Base-by-base conservation (phyloP, 75 land plant genomes). In the Azolla pinnata region DNA sequence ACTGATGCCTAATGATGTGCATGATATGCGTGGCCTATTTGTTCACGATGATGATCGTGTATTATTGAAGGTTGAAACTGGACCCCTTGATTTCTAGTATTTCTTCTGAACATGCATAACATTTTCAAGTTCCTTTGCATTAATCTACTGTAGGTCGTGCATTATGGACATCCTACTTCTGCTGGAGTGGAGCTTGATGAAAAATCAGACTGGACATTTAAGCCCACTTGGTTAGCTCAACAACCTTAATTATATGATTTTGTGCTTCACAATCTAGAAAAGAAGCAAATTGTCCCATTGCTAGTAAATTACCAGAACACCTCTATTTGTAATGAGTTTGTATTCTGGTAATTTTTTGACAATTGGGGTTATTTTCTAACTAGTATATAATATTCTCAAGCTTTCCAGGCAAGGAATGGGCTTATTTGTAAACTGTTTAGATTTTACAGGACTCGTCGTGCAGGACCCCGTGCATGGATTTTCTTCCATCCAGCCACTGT, bases 381-480 rank as follows among this genome's bases (percentile, higher is more conserved):
- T n/a, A n/a, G n/a, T n/a, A n/a, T n/a, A n/a, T n/a, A n/a, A n/a
- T n/a, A n/a, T n/a, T n/a, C n/a, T n/a, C n/a, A n/a, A n/a, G n/a
- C n/a, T n/a, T n/a, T n/a, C n/a, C n/a, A n/a, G n/a, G n/a, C n/a
- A n/a, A n/a, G n/a, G n/a, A n/a, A n/a, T n/a, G n/a, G n/a, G n/a
- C n/a, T n/a, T n/a, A n/a, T n/a, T n/a, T n/a, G n/a, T n/a, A n/a
- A n/a, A n/a, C n/a, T n/a, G n/a, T n/a, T n/a, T n/a, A n/a, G n/a
- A n/a, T n/a, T n/a, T n/a, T n/a, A n/a, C 77, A 88, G 92, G 92
- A 76, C 80, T 53, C 88, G 81, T 45, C 84, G 92, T 47, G 92
- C 95, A 55, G 95, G 85, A 23, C 92, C 95, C 20, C 73, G 95
- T 16, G 81, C 87, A 28, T 66, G 75, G 66, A 88, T 88, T 64